phyloP scores from a whole-genome alignment of 192 early-diverging fungal species.

The Gamsiella multidivaricata region DNA sequence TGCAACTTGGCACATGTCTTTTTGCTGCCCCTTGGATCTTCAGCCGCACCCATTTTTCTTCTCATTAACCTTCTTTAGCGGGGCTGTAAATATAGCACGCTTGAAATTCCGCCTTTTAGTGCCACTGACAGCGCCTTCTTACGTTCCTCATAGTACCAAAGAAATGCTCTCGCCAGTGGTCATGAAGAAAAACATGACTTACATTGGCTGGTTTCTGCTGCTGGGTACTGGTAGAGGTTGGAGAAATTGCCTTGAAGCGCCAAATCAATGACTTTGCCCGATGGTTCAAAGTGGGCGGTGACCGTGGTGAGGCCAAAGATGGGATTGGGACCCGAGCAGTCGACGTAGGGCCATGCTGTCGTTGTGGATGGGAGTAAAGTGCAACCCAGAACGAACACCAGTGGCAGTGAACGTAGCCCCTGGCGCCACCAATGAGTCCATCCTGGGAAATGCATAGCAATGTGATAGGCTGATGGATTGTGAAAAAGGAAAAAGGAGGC shows the following conservation, averaged over 20 bases:
- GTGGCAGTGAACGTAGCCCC: not conserved
- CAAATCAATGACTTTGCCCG: constrained; percentile 4
- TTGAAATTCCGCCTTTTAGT: no score
- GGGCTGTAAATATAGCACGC: not conserved
- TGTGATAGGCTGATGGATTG: not conserved
- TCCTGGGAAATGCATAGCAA: constrained; percentile 17
- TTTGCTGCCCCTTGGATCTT: not conserved
- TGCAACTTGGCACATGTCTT: not conserved
- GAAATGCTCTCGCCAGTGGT: no score
- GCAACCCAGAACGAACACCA: not conserved
- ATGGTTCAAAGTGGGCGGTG: constrained; percentile 22
- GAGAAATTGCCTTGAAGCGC: constrained; percentile 36
- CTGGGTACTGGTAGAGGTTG: constrained; percentile 11
- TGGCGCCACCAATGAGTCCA: constrained; percentile 20
- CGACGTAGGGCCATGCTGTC: constrained; percentile 49
- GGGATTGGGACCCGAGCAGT: constrained; percentile 28
- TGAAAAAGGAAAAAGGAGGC: no score
- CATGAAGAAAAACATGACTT: constrained; percentile 23
- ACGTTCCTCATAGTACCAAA: no score
- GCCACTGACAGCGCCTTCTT: no score
- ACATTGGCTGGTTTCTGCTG: constrained; percentile 38
- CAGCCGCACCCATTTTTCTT: no score
- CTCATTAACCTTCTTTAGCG: constrained; percentile 17
- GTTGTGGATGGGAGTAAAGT: not conserved
- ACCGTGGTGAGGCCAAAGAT: constrained; percentile 18